A percentile compares a stretch with the other conserved stretches of the same genome.
Evolutionary conservation across 2,329 filamentous ascomycete genomes (phyloP).

Genomic region (Sclerotinia subarctica): DNA sequence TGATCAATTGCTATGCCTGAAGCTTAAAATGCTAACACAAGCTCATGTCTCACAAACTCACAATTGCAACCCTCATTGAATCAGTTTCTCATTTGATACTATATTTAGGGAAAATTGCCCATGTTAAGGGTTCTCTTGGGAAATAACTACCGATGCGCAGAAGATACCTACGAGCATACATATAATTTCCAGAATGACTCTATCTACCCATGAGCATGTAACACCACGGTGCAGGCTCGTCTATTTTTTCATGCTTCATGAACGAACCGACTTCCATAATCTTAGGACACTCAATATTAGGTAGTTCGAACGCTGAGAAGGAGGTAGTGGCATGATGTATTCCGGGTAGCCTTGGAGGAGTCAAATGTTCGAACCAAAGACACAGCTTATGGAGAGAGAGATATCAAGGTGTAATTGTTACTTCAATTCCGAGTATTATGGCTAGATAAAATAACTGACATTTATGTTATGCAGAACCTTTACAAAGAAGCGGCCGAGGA

Average conservation of each 20-base stretch:
- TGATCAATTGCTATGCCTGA: neutral
- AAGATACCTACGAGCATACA: too few relatives aligned
- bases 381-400: neutral
- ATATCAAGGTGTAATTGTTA: slow-evolving; percentile 1
- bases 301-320: neutral
- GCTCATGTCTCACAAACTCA: too few relatives aligned
- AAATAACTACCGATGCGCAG: too few relatives aligned
- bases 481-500: slow-evolving; percentile 56
- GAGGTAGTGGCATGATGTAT: neutral
- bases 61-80: too few relatives aligned
- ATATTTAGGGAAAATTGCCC: too few relatives aligned
- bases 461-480: slow-evolving; percentile 26
- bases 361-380: too few relatives aligned
- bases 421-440: neutral
- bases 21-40: too few relatives aligned
- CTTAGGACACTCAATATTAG: neutral
- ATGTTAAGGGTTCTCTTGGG: too few relatives aligned
- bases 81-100: too few relatives aligned
- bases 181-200: too few relatives aligned
- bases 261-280: neutral
- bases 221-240: neutral
- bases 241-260: neutral
- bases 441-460: neutral
- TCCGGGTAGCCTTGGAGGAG: neutral
- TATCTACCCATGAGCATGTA: too few relatives aligned